These are phyloP conservation scores for Dryas drummondii DNA, from an alignment of 306 rosid genomes.

Conservation along the genomic window DNA sequence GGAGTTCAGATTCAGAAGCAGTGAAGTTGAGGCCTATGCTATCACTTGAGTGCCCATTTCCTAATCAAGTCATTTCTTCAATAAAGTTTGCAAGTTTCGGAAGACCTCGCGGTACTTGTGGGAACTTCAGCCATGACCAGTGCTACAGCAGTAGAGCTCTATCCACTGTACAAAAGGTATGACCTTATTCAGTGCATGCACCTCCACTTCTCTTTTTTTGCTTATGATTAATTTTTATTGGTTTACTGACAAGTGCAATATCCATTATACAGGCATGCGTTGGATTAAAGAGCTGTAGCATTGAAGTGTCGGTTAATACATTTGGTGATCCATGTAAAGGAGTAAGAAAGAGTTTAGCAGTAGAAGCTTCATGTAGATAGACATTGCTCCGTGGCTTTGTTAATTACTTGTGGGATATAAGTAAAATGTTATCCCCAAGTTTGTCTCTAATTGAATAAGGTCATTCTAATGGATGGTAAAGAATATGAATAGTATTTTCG, in stretches of 20 bases:
- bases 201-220: not conserved
- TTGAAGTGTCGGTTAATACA: constrained; percentile 49
- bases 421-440: not conserved
- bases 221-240: not conserved
- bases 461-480: constrained; percentile 6
- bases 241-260: constrained; percentile 17
- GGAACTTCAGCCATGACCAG: constrained; percentile 62
- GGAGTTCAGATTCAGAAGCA: constrained; percentile 54
- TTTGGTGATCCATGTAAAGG: constrained; percentile 81
- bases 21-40: constrained; percentile 45
- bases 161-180: constrained; percentile 69
- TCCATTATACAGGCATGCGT: constrained; percentile 64
- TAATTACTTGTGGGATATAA: not conserved
- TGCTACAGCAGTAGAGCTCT: constrained; percentile 67
- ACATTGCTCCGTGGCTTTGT: not conserved
- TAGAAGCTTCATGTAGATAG: constrained; percentile 76
- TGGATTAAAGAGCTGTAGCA: constrained; percentile 73
- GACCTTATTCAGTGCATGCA: constrained; percentile 4
- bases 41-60: constrained; percentile 72
- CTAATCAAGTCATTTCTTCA: constrained; percentile 70
- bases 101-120: constrained; percentile 76
- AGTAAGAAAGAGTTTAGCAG: constrained; percentile 74
- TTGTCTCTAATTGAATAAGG: constrained; percentile 27
- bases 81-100: constrained; percentile 88
- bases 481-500: not conserved